Conservation (phyloP, 2,329 filamentous ascomycete genomes). For the Diaporthe batatas region DNA sequence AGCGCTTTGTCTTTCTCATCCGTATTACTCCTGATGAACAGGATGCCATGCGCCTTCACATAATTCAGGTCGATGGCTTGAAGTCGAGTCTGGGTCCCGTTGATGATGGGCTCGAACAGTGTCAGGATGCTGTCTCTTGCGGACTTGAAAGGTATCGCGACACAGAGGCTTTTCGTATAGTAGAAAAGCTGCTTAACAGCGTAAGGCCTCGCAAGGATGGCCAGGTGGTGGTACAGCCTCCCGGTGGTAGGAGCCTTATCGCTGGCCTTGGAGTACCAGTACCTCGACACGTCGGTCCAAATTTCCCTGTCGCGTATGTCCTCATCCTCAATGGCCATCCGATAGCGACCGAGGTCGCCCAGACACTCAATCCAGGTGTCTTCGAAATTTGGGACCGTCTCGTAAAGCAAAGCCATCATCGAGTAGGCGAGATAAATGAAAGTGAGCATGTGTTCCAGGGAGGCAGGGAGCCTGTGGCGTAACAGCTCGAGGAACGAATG, state of each 20-base stretch:
- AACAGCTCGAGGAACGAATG: conserved; percentile 86
- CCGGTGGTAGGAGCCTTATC: conserved; percentile 82
- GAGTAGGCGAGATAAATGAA: conserved; percentile 93
- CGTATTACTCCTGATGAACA: conserved; percentile 60
- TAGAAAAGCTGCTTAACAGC: conserved; percentile 79
- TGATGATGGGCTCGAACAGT: conserved; percentile 67
- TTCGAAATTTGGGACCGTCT: conserved; percentile 85
- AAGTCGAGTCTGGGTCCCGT: conserved; percentile 47
- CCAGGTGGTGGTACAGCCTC: conserved; percentile 88
- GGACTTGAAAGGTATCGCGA: conserved; percentile 75
- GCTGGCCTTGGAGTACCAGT: conserved; percentile 88
- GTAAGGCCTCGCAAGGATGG: conserved; percentile 80
- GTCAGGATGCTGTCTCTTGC: conserved; percentile 64
- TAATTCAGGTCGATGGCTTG: conserved; percentile 69
- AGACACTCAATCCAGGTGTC: conserved; percentile 96
- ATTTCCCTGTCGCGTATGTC: conserved; percentile 80
- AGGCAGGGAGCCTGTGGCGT: conserved; percentile 79
- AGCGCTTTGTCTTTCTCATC: conserved; percentile 35
- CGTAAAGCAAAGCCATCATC: conserved; percentile 88
- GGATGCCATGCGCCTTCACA: conserved; percentile 73
- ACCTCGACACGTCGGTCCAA: conserved; percentile 83
- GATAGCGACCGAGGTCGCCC: conserved; percentile 83
- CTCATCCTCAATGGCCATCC: conserved; percentile 92
- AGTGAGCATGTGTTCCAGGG: conserved; percentile 88
- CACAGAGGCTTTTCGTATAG: conserved; percentile 79